phyloP scores from a whole-genome alignment of 192 early-diverging fungal species.

The Entophlyctis helioformis region DNA sequence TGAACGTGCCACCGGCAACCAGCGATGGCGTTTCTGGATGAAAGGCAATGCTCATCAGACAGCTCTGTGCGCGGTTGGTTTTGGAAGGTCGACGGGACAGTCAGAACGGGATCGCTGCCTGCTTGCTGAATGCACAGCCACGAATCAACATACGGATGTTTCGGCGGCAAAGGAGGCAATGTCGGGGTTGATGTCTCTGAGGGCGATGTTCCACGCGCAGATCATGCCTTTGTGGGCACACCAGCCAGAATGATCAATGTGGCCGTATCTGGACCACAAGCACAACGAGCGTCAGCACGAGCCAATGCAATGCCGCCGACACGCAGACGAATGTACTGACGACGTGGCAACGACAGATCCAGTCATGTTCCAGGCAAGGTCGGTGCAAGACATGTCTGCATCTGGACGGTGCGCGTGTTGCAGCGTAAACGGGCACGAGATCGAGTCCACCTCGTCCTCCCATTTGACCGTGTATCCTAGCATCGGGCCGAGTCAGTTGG shows the following conservation, averaged over 20 bases:
- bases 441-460: constrained; percentile 20
- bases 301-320: neutral
- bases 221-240: constrained; percentile 28
- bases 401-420: constrained; percentile 4
- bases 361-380: constrained; percentile 31
- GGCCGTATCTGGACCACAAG: constrained; percentile 8
- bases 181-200: constrained; percentile 6
- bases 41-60: constrained; percentile 25
- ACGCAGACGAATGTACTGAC: neutral
- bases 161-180: constrained; percentile 15
- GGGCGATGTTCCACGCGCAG: constrained; percentile 19
- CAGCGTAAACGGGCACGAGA: constrained; percentile 18
- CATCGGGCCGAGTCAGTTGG: neutral
- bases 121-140: neutral
- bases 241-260: constrained; percentile 22
- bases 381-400: constrained; percentile 14
- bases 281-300: neutral
- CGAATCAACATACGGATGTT: constrained; percentile 7
- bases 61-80: too few relatives aligned
- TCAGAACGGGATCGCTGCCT: neutral
- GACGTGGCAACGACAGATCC: constrained; percentile 24
- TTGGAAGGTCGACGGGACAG: too few relatives aligned
- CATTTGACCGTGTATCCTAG: constrained; percentile 30
- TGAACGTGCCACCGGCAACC: constrained; percentile 29
- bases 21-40: constrained; percentile 31